phyloP scores from a whole-genome alignment of 495 filamentous ascomycete genomes.

The Podospora sp. region DNA sequence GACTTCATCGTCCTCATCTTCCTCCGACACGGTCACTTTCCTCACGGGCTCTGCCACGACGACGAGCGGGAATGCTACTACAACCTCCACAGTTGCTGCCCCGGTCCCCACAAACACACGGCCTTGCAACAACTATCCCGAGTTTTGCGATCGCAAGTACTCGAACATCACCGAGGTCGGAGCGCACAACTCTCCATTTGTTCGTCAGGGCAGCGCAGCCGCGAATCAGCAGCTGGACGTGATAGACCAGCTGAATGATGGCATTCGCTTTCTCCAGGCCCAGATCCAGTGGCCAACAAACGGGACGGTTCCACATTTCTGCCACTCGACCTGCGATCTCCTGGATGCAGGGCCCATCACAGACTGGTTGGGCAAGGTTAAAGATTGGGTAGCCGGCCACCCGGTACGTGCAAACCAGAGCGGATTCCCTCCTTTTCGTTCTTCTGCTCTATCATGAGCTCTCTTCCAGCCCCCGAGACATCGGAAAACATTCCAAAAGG shows the following conservation, averaged over 20 bases:
- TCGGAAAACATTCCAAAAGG: no score
- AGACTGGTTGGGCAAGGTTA: conserved; percentile 69
- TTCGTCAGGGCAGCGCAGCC: conserved; percentile 66
- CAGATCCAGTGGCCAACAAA: conserved; percentile 61
- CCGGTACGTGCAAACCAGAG: no score
- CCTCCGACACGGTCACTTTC: conserved; percentile 42
- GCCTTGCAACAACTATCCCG: conserved; percentile 85
- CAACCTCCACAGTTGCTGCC: conserved; percentile 43
- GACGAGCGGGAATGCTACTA: conserved; percentile 34
- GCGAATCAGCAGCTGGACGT: conserved; percentile 77
- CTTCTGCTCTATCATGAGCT: no score
- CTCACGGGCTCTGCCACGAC: conserved; percentile 46
- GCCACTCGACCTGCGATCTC: conserved; percentile 77
- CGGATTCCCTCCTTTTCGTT: no score
- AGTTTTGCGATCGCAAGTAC: conserved; percentile 80
- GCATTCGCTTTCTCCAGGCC: conserved; percentile 87
- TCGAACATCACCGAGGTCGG: conserved; percentile 88
- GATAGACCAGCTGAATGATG: conserved; percentile 77
- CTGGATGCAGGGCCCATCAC: conserved; percentile 78
- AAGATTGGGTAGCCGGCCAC: conserved; percentile 71
- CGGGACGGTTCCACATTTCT: conserved; percentile 60
- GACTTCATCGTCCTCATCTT: conserved; percentile 44
- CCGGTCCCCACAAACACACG: conserved; percentile 63
- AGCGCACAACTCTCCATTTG: conserved; percentile 87
- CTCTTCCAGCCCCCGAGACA: no score